Evolutionary conservation across 2,329 filamentous ascomycete genomes (phyloP), one percentile per base, ranked within the genome.

Genomic region (Exserohilum turcica): DNA sequence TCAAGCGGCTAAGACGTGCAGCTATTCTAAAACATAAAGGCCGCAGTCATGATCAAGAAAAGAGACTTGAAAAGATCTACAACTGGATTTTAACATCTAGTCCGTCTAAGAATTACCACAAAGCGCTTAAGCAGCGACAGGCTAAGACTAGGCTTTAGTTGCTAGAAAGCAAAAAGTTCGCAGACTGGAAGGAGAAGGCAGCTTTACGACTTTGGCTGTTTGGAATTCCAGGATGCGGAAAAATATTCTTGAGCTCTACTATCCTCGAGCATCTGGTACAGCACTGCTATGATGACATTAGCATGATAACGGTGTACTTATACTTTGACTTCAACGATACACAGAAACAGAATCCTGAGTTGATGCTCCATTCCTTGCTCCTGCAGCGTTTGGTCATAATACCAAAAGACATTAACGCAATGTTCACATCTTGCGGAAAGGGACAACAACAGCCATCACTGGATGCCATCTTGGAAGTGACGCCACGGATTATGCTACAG

Each of bases 201-300:
- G 61, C 60, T 10, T 75, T 70, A 5, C 65, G 65, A 47, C 51
- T 78, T 0, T 78, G 74, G 74, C 64, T 78, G 6, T 50, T 75
- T 56, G 74, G 76, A 1, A 76, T 75, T 15, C 66, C 73, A n/a
- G 76, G 76, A 33, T 78, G 75, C 39, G 76, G 77, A 9, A 79
- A 79, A 54, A 78, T 74, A 0, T 62, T 78, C 47, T 64, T 78
- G 0, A 72, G 69, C 52, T 76, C 72, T 5, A 73, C 66, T 2
- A 57, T 78, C 19, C 61, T 78, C 13, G 43, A 73, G 49, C 44
- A 70, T 42, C 6, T 72, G 39, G 45, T 70, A 6, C 37, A 60
- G 21, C 24, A 60, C 31, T 62, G 51, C 37, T 12, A 49, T 5
- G 28, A 53, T 7, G 38, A 63, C 24, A n/a, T 46, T 36, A 40